A percentile compares a stretch with the other conserved stretches of the same genome.
Conservation (phyloP, 2,329 filamentous ascomycete species). For the Thelonectria rubi region DNA sequence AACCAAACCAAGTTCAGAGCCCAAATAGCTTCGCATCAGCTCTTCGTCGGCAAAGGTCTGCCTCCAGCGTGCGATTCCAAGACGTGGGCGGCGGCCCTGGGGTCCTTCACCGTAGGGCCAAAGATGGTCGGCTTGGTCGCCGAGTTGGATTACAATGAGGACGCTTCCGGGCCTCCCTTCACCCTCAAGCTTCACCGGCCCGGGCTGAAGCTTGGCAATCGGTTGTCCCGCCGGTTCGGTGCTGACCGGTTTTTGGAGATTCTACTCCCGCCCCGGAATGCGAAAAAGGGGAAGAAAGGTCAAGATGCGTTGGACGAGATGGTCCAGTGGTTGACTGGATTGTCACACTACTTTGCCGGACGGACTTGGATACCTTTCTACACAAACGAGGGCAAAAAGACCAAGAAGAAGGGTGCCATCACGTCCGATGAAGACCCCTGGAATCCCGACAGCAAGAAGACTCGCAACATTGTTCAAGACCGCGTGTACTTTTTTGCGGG, state of each 20-base stretch:
- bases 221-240: slow-evolving; percentile 64
- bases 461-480: slow-evolving; percentile 45
- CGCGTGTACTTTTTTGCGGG: slow-evolving; percentile 65
- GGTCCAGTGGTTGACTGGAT: slow-evolving; percentile 41
- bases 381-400: slow-evolving; percentile 51
- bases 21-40: slow-evolving; percentile 49
- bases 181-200: slow-evolving; percentile 58
- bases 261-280: slow-evolving; percentile 56
- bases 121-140: slow-evolving; percentile 56
- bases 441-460: slow-evolving; percentile 36
- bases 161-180: slow-evolving; percentile 53
- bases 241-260: slow-evolving; percentile 67
- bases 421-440: slow-evolving; percentile 36
- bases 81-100: slow-evolving; percentile 58
- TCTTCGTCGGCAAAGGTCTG: slow-evolving; percentile 56
- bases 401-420: slow-evolving; percentile 33
- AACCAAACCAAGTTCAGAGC: slow-evolving; percentile 56
- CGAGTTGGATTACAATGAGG: slow-evolving; percentile 50
- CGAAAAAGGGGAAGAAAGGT: slow-evolving; percentile 44
- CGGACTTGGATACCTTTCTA: slow-evolving; percentile 61
- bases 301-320: slow-evolving; percentile 43
- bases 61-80: slow-evolving; percentile 56
- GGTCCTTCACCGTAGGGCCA: slow-evolving; percentile 46
- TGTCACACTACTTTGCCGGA: slow-evolving; percentile 55
- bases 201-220: slow-evolving; percentile 58